phyloP scores from a whole-genome alignment of 352 stramenopile species.

The Phytopythium boreale region DNA sequence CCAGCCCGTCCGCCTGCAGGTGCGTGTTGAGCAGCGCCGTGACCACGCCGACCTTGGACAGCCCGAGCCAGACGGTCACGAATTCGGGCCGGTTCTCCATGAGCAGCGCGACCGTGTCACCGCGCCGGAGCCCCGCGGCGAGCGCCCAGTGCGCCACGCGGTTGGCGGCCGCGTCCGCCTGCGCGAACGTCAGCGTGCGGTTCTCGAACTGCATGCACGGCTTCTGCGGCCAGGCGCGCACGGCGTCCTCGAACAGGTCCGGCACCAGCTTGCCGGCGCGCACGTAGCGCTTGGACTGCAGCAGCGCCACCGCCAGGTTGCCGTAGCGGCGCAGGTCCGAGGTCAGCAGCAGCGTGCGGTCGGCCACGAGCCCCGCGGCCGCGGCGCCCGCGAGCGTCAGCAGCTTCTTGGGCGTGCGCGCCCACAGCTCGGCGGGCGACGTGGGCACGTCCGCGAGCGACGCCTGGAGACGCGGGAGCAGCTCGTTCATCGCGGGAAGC shows the following conservation, averaged over 20 bases:
- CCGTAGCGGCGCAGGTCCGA: conserved; percentile 48
- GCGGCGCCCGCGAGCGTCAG: conserved; percentile 39
- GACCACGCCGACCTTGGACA: conserved; percentile 82
- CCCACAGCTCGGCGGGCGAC: neutral
- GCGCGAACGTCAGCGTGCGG: conserved; percentile 42
- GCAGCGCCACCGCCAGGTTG: conserved; percentile 33
- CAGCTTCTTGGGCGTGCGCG: conserved; percentile 33
- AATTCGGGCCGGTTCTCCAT: conserved; percentile 89
- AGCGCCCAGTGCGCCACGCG: conserved; percentile 75
- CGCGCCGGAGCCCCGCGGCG: conserved; percentile 33
- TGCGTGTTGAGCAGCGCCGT: conserved; percentile 86
- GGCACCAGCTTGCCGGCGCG: conserved; percentile 35
- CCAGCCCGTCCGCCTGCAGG: conserved; percentile 54
- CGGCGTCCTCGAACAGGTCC: conserved; percentile 63
- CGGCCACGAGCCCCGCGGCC: conserved; percentile 40
- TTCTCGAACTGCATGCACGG: conserved; percentile 56
- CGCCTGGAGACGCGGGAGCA: neutral
- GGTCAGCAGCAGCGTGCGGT: conserved; percentile 57
- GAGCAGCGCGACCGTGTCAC: conserved; percentile 75
- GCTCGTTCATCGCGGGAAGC: neutral
- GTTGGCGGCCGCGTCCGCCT: conserved; percentile 70
- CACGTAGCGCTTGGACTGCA: conserved; percentile 35
- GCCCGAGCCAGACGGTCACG: conserved; percentile 75
- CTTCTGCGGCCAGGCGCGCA: conserved; percentile 52
- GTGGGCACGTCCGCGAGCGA: neutral